These are phyloP conservation scores for Akanthomyces muscarius DNA, from an alignment of 2,329 filamentous ascomycete species.

Conservation along the genomic window DNA sequence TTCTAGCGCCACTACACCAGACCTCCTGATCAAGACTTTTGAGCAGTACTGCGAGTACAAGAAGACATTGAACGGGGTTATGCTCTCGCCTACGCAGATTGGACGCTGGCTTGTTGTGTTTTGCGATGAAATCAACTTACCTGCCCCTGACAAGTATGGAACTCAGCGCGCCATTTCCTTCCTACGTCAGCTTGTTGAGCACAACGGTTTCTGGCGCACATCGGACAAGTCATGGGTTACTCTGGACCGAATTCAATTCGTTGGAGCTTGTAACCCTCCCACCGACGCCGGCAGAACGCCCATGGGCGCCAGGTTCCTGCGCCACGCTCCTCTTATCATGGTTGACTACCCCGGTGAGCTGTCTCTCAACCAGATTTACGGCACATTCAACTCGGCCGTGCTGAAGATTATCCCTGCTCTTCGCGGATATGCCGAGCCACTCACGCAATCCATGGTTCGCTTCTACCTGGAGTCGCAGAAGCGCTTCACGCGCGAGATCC, in stretches of 20 bases:
- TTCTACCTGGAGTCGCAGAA: conserved; percentile 94
- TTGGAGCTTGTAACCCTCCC: conserved; percentile 96
- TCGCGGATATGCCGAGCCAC: conserved; percentile 88
- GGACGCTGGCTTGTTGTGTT: conserved; percentile 98
- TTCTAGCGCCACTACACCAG: conserved; percentile 95
- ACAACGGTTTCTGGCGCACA: conserved; percentile 98
- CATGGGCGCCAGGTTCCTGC: conserved; percentile 86
- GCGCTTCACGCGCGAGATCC: conserved; percentile 91
- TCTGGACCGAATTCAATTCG: conserved; percentile 96
- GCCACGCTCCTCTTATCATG: conserved; percentile 98
- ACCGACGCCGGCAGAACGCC: conserved; percentile 96
- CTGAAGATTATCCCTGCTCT: conserved; percentile 94
- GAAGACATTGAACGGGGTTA: conserved; percentile 94
- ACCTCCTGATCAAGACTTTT: conserved; percentile 97
- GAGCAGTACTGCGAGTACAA: conserved; percentile 99
- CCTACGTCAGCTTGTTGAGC: conserved; percentile 92
- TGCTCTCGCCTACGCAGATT: conserved; percentile 93
- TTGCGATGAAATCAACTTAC: conserved; percentile 99
- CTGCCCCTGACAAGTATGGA: conserved; percentile 93
- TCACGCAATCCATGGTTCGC: conserved; percentile 96
- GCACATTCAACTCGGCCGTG: conserved; percentile 93
- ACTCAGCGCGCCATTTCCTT: conserved; percentile 98
- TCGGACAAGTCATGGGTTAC: conserved; percentile 98
- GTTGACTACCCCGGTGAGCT: conserved; percentile 97
- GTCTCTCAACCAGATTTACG: conserved; percentile 95